phyloP scores from a whole-genome alignment of 1,284 basidiomycete genomes.

The Ustilago lituana region DNA sequence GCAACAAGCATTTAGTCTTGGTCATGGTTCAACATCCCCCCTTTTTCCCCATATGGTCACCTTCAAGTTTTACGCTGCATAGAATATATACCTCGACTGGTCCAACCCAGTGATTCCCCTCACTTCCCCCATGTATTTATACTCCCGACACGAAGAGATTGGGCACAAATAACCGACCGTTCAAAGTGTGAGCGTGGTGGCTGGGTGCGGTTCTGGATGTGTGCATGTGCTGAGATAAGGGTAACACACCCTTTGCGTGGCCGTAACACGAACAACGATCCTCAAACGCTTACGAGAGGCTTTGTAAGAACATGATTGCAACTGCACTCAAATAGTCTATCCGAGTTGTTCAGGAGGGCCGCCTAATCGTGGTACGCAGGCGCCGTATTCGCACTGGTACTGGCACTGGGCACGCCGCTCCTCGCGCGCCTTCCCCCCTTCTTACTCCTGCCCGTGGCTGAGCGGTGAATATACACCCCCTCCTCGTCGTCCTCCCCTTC shows the following conservation, averaged over 20 bases:
- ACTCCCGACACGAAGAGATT: too few relatives aligned
- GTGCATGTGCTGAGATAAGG: too few relatives aligned
- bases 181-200: too few relatives aligned
- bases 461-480: slow-evolving; percentile 55
- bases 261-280: too few relatives aligned
- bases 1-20: too few relatives aligned
- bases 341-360: too few relatives aligned
- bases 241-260: too few relatives aligned
- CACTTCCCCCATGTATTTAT: background rate
- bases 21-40: slow-evolving; percentile 23
- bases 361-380: slow-evolving; percentile 22
- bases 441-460: background rate
- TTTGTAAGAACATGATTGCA: too few relatives aligned
- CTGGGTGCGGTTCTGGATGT: too few relatives aligned
- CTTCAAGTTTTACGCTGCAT: background rate
- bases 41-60: background rate
- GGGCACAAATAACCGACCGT: too few relatives aligned
- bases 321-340: too few relatives aligned
- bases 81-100: slow-evolving; percentile 16
- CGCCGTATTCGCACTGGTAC: background rate
- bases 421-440: slow-evolving; percentile 1
- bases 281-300: too few relatives aligned
- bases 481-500: slow-evolving; percentile 39
- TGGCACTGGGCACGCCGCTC: slow-evolving; percentile 7
- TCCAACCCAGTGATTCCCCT: slow-evolving; percentile 32